Percentiles rank a stretch among this genome's conserved stretches.
Conservation (phyloP, 345 rosid genomes). For the Erodium maritimum region DNA sequence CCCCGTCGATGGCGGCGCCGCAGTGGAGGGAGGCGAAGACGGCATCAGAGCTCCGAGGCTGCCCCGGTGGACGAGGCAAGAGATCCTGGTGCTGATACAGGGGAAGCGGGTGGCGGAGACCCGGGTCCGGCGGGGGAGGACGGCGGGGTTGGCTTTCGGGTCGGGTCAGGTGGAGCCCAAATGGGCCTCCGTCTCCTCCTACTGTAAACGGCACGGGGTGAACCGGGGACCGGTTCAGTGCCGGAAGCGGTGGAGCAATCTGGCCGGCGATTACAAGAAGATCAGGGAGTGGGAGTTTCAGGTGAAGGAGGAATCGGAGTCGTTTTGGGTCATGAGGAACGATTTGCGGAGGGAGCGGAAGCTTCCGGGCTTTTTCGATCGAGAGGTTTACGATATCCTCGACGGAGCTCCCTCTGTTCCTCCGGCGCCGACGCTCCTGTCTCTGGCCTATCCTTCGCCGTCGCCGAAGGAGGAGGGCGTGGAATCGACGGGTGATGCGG, state of each 20-base stretch:
- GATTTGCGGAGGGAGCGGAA: constrained; percentile 72
- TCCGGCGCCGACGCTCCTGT: not conserved
- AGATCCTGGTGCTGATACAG: constrained; percentile 84
- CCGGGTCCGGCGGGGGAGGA: constrained; percentile 65
- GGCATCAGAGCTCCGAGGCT: constrained; percentile 57
- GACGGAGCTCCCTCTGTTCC: constrained; percentile 33
- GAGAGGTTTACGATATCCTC: constrained; percentile 81
- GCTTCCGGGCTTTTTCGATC: constrained; percentile 87
- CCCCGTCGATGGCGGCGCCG: constrained; percentile 7
- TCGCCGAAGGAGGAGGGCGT: constrained; percentile 12
- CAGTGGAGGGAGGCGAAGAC: constrained; percentile 36
- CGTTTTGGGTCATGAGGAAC: constrained; percentile 93
- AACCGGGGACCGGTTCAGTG: constrained; percentile 98
- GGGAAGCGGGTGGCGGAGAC: constrained; percentile 93
- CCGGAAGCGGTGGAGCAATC: constrained; percentile 94
- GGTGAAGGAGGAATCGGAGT: constrained; percentile 56
- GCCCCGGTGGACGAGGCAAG: constrained; percentile 98
- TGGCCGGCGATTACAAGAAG: constrained; percentile 94
- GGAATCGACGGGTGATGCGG: constrained; percentile 25
- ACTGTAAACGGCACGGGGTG: constrained; percentile 84
- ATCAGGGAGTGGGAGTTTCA: constrained; percentile 84
- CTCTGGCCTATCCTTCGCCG: constrained; percentile 10
- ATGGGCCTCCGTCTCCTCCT: constrained; percentile 90
- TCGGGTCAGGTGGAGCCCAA: constrained; percentile 73
- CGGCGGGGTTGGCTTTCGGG: constrained; percentile 55